A percentile compares a stretch with the other conserved stretches of the same genome.
These are phyloP conservation scores for Dothistroma pini DNA, from an alignment of 2,329 filamentous ascomycete genomes.

Conservation along the genomic window DNA sequence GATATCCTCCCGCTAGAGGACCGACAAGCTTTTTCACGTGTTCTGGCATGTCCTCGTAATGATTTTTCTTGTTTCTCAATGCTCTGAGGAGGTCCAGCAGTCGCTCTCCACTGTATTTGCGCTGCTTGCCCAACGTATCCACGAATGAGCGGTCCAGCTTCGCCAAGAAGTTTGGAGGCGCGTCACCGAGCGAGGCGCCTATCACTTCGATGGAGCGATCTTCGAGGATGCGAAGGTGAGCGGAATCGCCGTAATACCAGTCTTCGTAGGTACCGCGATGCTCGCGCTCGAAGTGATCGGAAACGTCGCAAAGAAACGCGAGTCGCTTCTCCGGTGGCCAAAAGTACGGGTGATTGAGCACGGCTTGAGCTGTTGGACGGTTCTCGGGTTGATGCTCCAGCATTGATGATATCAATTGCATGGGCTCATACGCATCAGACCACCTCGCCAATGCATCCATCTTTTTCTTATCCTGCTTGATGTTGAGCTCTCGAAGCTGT, in stretches of 20 bases:
- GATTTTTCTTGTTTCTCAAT: conserved; percentile 92
- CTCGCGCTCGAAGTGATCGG: conserved; percentile 94
- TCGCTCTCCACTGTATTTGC: conserved; percentile 83
- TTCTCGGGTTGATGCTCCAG: conserved; percentile 60
- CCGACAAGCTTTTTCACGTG: conserved; percentile 71
- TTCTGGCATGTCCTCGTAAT: conserved; percentile 94
- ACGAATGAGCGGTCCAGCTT: conserved; percentile 76
- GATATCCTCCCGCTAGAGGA: conserved; percentile 66
- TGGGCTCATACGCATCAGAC: conserved; percentile 80
- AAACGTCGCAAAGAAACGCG: conserved; percentile 91
- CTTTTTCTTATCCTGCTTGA: conserved; percentile 78
- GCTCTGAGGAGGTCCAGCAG: conserved; percentile 85
- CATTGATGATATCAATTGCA: conserved; percentile 84
- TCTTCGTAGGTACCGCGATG: conserved; percentile 57
- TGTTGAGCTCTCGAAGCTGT: conserved; percentile 81
- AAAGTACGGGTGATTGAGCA: conserved; percentile 95
- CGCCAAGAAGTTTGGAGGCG: conserved; percentile 58
- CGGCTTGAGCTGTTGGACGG: conserved; percentile 69
- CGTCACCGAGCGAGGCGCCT: conserved; percentile 53
- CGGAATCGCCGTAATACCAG: conserved; percentile 45
- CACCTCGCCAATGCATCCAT: conserved; percentile 54
- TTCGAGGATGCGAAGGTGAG: conserved; percentile 59
- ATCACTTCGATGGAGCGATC: conserved; percentile 45
- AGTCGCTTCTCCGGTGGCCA: conserved; percentile 88
- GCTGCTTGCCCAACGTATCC: conserved; percentile 85